Base-by-base conservation (phyloP, 2,329 filamentous ascomycete species). In the Pseudocercospora vitis region DNA sequence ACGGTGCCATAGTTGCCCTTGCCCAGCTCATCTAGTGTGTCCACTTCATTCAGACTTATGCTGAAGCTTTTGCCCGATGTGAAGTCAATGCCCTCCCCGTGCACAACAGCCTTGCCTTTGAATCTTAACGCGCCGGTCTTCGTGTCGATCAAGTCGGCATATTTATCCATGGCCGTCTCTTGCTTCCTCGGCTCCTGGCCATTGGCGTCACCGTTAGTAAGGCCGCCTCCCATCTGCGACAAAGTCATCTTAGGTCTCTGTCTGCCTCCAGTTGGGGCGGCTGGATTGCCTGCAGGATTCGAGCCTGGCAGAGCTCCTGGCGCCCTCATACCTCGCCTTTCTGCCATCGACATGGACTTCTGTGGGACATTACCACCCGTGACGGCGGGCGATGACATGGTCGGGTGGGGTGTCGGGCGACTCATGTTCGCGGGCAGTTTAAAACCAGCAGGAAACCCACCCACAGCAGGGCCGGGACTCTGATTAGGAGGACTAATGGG, bases 1-100 rank as follows among this genome's bases (percentile, higher is more conserved):
- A 99, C 94, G 1, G 92, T 97, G 56, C 94, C 94, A 66, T 99
- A 99, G 70, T 99, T 99, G 33, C 94, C 94, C 73, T 97, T 99
- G 42, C 94, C 94, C 9, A 99, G 77, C 75, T 99, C 94, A 57
- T 92, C 90, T 53, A 97, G 70, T 1, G 89, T 92, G 65, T 97
- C 90, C 4, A 99, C 88, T 71, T 99, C 92, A 67, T 99, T 92
- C 35, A 99, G 78, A 3, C 92, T 97, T 67, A 99, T 97, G 66
- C 81, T 90, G 73, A 99, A 97, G 14, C 85, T 90, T 50, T 86
- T 87, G 2, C 94, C 94, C 53, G 88, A 91, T 19, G 88, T 86
- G 68, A 99, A 99, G 67, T 97, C 87, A 57, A 99, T 91, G 21
- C 94, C 94, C 12, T 88, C 85, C 21, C 89, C 85, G 59, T 91